Evolutionary conservation across 257 asterid genomes (phyloP), one percentile per base, ranked within the genome.

Genomic region (Eucommia ulmoides): DNA sequence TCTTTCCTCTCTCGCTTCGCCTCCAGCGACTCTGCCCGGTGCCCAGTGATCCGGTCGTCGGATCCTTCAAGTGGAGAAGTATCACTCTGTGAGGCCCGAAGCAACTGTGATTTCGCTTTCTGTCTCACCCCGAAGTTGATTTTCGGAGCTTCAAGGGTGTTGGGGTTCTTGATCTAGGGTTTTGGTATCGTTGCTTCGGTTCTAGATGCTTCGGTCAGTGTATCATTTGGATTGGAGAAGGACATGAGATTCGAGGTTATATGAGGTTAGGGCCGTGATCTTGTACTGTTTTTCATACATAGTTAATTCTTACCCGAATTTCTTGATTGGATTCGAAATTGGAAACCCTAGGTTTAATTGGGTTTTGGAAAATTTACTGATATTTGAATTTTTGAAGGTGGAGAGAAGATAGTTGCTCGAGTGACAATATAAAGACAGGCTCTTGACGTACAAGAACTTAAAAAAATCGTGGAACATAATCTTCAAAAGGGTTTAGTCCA

Each of bases 311-410:
- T 55, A 35, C 49, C 26, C 51, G 51, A 53, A 38, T 56, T 51
- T 19, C 56, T 54, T 22, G 58, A 60, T 73, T 51, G 67, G 73
- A 62, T 69, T 29, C 12, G 38, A 29, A 12, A 12, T 5, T 29
- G 38, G 38, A 29, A 29, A 29, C 12, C 12, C 7, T 29, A 5
- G 38, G n/a, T n/a, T n/a, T n/a, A n/a, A n/a, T n/a, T n/a, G n/a
- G n/a, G n/a, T n/a, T n/a, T n/a, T n/a, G n/a, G n/a, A n/a, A n/a
- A n/a, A n/a, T n/a, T n/a, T n/a, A n/a, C n/a, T n/a, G n/a, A n/a
- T n/a, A n/a, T n/a, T n/a, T n/a, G n/a, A n/a, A n/a, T n/a, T n/a
- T n/a, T n/a, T n/a, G n/a, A n/a, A n/a, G n/a, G n/a, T n/a, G n/a
- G n/a, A n/a, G n/a, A n/a, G n/a, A n/a, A n/a, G n/a, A n/a, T n/a